Conservation (phyloP, 371 early-diverging fungal species). For the Amoeboaphelidium occidentale region DNA sequence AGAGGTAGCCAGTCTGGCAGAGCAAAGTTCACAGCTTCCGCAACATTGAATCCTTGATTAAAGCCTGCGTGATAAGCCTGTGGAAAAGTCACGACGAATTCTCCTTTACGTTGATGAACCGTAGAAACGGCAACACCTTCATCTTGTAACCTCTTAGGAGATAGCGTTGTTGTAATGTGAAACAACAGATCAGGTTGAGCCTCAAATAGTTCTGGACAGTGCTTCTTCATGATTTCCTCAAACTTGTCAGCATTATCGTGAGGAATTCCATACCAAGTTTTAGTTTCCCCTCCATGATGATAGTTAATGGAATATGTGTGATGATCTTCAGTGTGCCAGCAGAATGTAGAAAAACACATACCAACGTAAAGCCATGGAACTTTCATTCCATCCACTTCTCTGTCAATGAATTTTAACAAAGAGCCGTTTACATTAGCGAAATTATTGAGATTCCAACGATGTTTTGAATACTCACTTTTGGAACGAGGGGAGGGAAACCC, state of each 20-base stretch:
- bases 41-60: constrained; percentile 87
- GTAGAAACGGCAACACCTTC: constrained; percentile 50
- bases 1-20: constrained; percentile 66
- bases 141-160: constrained; percentile 40
- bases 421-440: constrained; percentile 52
- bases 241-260: constrained; percentile 48
- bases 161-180: constrained; percentile 75
- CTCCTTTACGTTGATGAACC: constrained; percentile 70
- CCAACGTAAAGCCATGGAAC: constrained; percentile 92
- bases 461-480: constrained; percentile 23
- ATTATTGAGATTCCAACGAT: constrained; percentile 70
- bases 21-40: constrained; percentile 91
- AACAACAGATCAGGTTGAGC: constrained; percentile 71
- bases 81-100: constrained; percentile 86
- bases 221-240: constrained; percentile 51
- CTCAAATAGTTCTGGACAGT: constrained; percentile 67
- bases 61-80: constrained; percentile 86
- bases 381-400: constrained; percentile 85
- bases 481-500: constrained; percentile 46
- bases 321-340: constrained; percentile 96
- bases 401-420: constrained; percentile 57
- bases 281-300: constrained; percentile 76
- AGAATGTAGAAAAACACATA: constrained; percentile 83
- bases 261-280: constrained; percentile 94
- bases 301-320: constrained; percentile 88